Percentiles rank a stretch among this genome's conserved stretches.
phyloP scores from a whole-genome alignment of 1,284 basidiomycete genomes.

The Apiotrichum mycotoxinovorans region DNA sequence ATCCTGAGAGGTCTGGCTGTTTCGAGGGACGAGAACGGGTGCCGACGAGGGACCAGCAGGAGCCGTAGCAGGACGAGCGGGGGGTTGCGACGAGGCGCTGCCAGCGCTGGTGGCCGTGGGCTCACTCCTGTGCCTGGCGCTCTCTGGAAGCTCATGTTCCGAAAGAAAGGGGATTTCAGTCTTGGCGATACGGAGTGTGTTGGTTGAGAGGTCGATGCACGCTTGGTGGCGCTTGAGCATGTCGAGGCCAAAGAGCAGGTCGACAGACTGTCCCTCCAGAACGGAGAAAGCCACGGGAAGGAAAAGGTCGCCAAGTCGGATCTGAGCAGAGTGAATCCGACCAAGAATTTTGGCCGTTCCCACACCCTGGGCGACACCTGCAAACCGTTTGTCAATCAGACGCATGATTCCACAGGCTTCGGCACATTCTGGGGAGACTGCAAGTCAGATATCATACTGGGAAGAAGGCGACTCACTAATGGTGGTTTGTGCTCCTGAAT shows the following conservation, averaged over 20 bases:
- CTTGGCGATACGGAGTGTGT: conserved; percentile 81
- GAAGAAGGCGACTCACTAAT: conserved; percentile 67
- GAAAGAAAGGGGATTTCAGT: conserved; percentile 81
- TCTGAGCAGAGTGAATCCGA: conserved; percentile 86
- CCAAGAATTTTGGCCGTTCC: conserved; percentile 94
- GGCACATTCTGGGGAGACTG: conserved; percentile 92
- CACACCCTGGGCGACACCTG: conserved; percentile 90
- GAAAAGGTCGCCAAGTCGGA: conserved; percentile 77
- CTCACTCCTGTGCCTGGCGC: conserved; percentile 44
- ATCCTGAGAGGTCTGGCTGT: conserved; percentile 5
- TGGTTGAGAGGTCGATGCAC: conserved; percentile 85
- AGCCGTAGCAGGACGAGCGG: neutral
- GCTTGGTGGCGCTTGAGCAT: conserved; percentile 98
- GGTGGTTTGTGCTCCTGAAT: conserved; percentile 93
- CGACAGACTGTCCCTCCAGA: conserved; percentile 90
- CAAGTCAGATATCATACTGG: neutral
- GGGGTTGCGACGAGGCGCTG: neutral
- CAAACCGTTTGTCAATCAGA: conserved; percentile 79
- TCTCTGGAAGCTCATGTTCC: conserved; percentile 90
- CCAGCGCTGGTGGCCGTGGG: conserved; percentile 48
- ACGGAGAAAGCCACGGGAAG: conserved; percentile 92
- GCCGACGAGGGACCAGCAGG: neutral
- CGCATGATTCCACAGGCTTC: conserved; percentile 94
- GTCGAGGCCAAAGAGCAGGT: conserved; percentile 91
- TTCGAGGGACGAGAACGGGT: neutral